These are phyloP conservation scores for Alternaria conjuncta DNA, from an alignment of 2,329 filamentous ascomycete genomes.

Conservation along the genomic window DNA sequence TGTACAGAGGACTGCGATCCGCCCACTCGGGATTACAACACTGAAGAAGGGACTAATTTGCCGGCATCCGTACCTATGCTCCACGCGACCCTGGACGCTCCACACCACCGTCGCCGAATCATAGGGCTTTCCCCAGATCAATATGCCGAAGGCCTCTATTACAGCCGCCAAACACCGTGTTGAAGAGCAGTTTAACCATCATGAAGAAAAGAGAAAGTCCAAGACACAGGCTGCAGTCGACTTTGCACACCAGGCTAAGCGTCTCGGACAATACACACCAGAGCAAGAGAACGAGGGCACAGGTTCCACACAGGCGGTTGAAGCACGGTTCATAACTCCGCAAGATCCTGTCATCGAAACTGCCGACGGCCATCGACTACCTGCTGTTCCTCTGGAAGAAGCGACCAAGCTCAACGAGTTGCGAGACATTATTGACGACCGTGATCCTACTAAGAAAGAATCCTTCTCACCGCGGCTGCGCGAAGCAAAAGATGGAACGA, in stretches of 20 bases:
- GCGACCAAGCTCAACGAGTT: slow-evolving; percentile 72
- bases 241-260: slow-evolving; percentile 66
- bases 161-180: slow-evolving; percentile 20
- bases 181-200: slow-evolving; percentile 21
- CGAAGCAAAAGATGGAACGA: slow-evolving; percentile 52
- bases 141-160: slow-evolving; percentile 33
- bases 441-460: slow-evolving; percentile 39
- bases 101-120: slow-evolving; percentile 28
- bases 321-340: slow-evolving; percentile 68
- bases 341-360: slow-evolving; percentile 76
- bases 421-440: slow-evolving; percentile 58
- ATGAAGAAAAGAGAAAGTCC: slow-evolving; percentile 28
- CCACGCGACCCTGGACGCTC: slow-evolving; percentile 24
- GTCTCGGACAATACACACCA: slow-evolving; percentile 51
- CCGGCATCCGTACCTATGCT: slow-evolving; percentile 1
- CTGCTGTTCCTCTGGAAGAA: slow-evolving; percentile 72
- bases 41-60: background rate
- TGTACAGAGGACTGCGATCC: background rate
- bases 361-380: slow-evolving; percentile 69
- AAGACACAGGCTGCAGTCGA: slow-evolving; percentile 56
- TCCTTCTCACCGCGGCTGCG: slow-evolving; percentile 40
- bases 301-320: slow-evolving; percentile 62
- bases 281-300: slow-evolving; percentile 51
- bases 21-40: background rate
- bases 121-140: slow-evolving; percentile 8